Evolutionary conservation across 2,329 filamentous ascomycete genomes (phyloP), one percentile per base, ranked within the genome.

Genomic region (Lachnellula subtilissima): DNA sequence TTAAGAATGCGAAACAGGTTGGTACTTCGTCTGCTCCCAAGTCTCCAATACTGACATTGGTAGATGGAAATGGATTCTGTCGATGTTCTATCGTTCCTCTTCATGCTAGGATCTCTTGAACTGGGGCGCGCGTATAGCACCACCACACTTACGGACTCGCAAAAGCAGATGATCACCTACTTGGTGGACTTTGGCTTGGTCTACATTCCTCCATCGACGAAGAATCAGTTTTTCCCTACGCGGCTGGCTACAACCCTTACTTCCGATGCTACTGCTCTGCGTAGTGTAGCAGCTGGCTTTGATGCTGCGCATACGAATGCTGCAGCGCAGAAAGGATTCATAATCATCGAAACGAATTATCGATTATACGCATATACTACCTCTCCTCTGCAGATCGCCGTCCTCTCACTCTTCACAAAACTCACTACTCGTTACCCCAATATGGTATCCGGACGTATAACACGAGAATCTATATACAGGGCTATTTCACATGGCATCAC

Each of bases 301-400:
- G 79, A 84, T 32, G 86, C 87, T 43, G 86, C 86, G 7, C 80
- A 85, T 1, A 74, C 75, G n/a, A 71, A 66, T 47, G 73, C 61
- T 50, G 69, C 69, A 50, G 73, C 72, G 17, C 73, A 78, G 60
- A 85, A 86, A 66, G 92, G 92, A 60, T 94, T 91, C 75, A 91
- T 99, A 69, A 92, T 99, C 67, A 84, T 99, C 63, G 94, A 99
- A 76, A 99, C 94, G 8, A 99, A 99, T 75, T 97, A 97, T 76
- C 89, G 94, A 25, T 76, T 99, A 64, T 99, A 99, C 75, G 94
- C 94, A 35, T 99, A 99, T 76, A 97, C 95, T 6, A 87, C 88
- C 36, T 96, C 91, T 0, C 90, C 92, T 0, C 83, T 99, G 0
- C 93, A 97, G 72, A 99, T 97, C 62, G 91, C 91, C 53, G 91